Conservation (phyloP, 495 filamentous ascomycete genomes). For the Neurospora discreta region DNA sequence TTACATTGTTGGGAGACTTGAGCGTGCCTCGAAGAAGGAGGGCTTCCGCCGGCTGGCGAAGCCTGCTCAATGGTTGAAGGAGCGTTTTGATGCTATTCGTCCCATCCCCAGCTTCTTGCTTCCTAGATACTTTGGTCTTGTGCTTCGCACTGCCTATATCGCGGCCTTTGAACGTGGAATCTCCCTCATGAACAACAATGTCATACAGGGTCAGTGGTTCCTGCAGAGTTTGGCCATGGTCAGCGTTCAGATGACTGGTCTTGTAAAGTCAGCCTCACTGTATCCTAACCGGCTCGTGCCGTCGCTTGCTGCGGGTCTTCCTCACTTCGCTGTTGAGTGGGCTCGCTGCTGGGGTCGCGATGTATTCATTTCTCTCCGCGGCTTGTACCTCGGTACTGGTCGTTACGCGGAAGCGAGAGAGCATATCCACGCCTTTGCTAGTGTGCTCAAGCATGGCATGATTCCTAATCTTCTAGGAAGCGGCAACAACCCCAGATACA, state of each 20-base stretch:
- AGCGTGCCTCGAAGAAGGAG: slow-evolving; percentile 52
- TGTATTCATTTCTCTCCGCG: slow-evolving; percentile 89
- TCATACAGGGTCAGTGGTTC: slow-evolving; percentile 74
- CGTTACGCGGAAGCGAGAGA: slow-evolving; percentile 80
- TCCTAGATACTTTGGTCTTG: slow-evolving; percentile 85
- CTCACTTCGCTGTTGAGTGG: slow-evolving; percentile 91
- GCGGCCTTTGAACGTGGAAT: slow-evolving; percentile 70
- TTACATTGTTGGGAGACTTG: slow-evolving; percentile 69
- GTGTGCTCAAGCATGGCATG: slow-evolving; percentile 97
- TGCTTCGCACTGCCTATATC: slow-evolving; percentile 75
- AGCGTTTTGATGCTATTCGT: slow-evolving; percentile 74
- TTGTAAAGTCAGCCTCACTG: slow-evolving; percentile 78
- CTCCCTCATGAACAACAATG: slow-evolving; percentile 62
- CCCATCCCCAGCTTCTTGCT: slow-evolving; percentile 78
- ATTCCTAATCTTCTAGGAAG: slow-evolving; percentile 87
- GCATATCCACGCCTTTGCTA: slow-evolving; percentile 91
- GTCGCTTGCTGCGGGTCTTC: slow-evolving; percentile 83
- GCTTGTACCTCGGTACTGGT: slow-evolving; percentile 78
- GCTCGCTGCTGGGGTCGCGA: slow-evolving; percentile 96
- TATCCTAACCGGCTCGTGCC: slow-evolving; percentile 77
- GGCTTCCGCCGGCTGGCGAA: slow-evolving; percentile 47
- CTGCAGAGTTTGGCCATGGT: slow-evolving; percentile 78
- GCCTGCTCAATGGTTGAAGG: slow-evolving; percentile 66
- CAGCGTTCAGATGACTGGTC: slow-evolving; percentile 78
- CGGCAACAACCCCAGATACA: slow-evolving; percentile 87